Evolutionary conservation across 2,329 filamentous ascomycete species (phyloP).

Genomic region (Colletotrichum magnum): DNA sequence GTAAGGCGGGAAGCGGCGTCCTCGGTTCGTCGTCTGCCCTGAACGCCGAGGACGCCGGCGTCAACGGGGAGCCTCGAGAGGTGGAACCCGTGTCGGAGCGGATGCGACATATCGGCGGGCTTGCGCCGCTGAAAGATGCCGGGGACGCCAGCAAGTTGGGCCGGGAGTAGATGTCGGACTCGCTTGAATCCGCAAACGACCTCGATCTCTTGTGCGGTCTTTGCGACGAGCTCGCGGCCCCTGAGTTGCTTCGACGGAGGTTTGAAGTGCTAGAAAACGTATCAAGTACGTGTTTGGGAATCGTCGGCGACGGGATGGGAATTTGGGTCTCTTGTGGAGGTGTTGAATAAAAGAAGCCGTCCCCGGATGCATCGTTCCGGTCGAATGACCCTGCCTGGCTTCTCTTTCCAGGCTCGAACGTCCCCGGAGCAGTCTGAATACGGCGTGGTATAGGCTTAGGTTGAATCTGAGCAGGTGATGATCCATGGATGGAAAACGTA

Average conservation of each 20-base stretch:
- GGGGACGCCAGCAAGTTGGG: slow-evolving; percentile 27
- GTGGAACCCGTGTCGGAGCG: slow-evolving; percentile 46
- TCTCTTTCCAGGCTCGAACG: background rate
- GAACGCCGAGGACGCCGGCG: slow-evolving; percentile 56
- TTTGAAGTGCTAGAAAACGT: background rate
- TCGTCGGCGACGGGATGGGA: background rate
- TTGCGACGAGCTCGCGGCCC: background rate
- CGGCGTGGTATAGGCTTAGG: slow-evolving; percentile 21
- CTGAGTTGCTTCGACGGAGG: background rate
- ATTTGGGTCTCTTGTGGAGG: background rate
- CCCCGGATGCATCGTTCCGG: background rate
- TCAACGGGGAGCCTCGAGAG: slow-evolving; percentile 54
- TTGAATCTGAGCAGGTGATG: background rate
- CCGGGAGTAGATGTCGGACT: background rate
- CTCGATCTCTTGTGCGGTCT: slow-evolving; percentile 35
- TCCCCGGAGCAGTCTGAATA: slow-evolving; percentile 5
- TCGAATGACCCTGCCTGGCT: slow-evolving; percentile 6
- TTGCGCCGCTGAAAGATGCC: slow-evolving; percentile 20
- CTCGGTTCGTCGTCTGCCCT: slow-evolving; percentile 54
- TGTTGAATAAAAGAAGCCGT: background rate
- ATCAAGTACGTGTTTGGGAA: slow-evolving; percentile 12
- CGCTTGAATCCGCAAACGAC: slow-evolving; percentile 28
- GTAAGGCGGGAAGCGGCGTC: slow-evolving; percentile 42
- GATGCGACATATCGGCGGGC: slow-evolving; percentile 34
- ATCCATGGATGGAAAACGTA: slow-evolving; percentile 24